Evolutionary conservation across 2,329 filamentous ascomycete genomes (phyloP), one percentile per base, ranked within the genome.

Genomic region (Trichoderma cornu-damae): DNA sequence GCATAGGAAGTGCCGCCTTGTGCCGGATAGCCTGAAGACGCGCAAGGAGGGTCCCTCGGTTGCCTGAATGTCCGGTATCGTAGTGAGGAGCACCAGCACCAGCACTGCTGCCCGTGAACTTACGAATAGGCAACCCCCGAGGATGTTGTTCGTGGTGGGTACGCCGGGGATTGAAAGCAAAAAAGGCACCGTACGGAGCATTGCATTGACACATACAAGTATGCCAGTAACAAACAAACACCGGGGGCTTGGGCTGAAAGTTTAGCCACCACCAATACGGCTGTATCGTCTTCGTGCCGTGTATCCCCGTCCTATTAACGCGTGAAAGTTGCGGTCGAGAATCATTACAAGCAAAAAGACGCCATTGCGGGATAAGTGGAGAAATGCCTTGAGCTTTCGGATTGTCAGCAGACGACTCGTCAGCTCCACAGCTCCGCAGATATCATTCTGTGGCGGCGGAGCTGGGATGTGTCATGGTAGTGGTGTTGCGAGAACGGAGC

Each of bases 351-450:
- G 26, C 11, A 44, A 46, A 8, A n/a, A 18, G 42, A 20, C 52
- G 20, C 47, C 44, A 57, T 44, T 35, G 35, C 28, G n/a, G 55
- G 37, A 43, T 9, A 46, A 32, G 55, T 49, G 47, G 55, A 28
- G 55, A 43, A 46, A 24, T 20, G 43, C 28, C 16, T 37, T 24
- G 38, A 34, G 50, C 40, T 30, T 16, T 44, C n/a, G 51, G 51
- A 46, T 38, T 55, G 34, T 55, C 51, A 55, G 51, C 51, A 55
- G 51, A 55, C 42, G 30, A 30, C 26, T 47, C 37, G 12, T 11
- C n/a, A 18, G 42, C 42, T 38, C 48, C 48, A 11, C 22, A 30
- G 48, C 22, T 44, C 51, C 42, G 51, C 51, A 37, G 51, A 55
- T 55, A 55, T 47, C 38, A 28, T 47, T 40, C 28, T 30, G 30